Percentiles rank a stretch among this genome's conserved stretches.
Conservation (phyloP, 805 yeast genomes). For the Hanseniaspora vineae region DNA sequence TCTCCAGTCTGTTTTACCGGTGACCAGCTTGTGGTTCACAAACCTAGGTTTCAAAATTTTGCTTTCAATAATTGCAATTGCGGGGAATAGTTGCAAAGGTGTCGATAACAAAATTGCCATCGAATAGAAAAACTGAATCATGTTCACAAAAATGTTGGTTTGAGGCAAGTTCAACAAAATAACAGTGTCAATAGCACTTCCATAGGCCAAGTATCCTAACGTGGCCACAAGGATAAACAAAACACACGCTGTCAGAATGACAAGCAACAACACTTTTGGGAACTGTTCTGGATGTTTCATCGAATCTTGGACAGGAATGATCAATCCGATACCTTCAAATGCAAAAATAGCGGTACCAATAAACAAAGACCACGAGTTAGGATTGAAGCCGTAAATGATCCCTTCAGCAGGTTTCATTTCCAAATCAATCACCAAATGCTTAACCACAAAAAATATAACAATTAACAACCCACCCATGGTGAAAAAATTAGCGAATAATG, state of each 20-base stretch:
- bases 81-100: slow-evolving; percentile 73
- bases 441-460: slow-evolving; percentile 42
- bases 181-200: slow-evolving; percentile 50
- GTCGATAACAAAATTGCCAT: slow-evolving; percentile 65
- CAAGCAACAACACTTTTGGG: slow-evolving; percentile 49
- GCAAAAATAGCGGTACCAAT: slow-evolving; percentile 80
- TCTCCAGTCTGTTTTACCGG: slow-evolving; percentile 42
- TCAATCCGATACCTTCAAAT: slow-evolving; percentile 77
- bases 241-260: slow-evolving; percentile 47
- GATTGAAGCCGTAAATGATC: slow-evolving; percentile 38
- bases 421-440: slow-evolving; percentile 17
- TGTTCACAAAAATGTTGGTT: slow-evolving; percentile 42
- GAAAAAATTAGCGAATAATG: slow-evolving; percentile 58
- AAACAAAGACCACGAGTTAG: slow-evolving; percentile 51
- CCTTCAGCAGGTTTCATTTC: slow-evolving; percentile 37
- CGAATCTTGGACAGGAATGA: slow-evolving; percentile 72
- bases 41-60: slow-evolving; percentile 31
- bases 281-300: slow-evolving; percentile 66
- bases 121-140: slow-evolving; percentile 61
- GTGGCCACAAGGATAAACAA: slow-evolving; percentile 53
- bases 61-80: slow-evolving; percentile 59
- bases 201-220: slow-evolving; percentile 60
- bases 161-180: slow-evolving; percentile 65
- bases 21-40: slow-evolving; percentile 18
- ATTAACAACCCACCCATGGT: slow-evolving; percentile 54